phyloP scores from a whole-genome alignment of 148 eudicot species.

The Euryodendron excelsum region DNA sequence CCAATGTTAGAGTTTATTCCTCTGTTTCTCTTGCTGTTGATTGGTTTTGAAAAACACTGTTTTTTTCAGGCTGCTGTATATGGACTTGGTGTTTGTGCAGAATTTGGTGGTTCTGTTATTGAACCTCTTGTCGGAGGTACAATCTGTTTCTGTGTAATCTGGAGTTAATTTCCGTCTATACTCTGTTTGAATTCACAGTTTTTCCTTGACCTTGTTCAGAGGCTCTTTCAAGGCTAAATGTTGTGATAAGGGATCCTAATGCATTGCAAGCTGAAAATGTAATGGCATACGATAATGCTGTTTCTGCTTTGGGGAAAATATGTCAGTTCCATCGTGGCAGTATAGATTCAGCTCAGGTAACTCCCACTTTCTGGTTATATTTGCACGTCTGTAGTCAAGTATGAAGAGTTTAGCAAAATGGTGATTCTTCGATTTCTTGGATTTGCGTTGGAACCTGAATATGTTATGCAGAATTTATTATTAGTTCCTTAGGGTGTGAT shows the following conservation, averaged over 20 bases:
- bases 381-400: background rate
- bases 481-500: background rate
- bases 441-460: background rate
- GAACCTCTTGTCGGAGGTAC: constrained; percentile 88
- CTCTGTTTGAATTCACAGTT: background rate
- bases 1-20: background rate
- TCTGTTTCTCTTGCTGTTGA: background rate
- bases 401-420: background rate
- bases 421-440: background rate
- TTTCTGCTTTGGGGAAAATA: constrained; percentile 89
- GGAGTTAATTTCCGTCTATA: background rate
- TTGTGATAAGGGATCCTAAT: constrained; percentile 63
- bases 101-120: constrained; percentile 80
- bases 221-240: constrained; percentile 90
- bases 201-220: constrained; percentile 39
- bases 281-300: constrained; percentile 97
- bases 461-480: background rate
- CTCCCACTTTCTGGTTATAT: constrained; percentile 12
- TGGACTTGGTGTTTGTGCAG: constrained; percentile 99
- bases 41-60: constrained; percentile 8
- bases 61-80: constrained; percentile 89
- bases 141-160: constrained; percentile 16
- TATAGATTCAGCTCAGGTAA: constrained; percentile 81
- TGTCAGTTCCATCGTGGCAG: constrained; percentile 79
- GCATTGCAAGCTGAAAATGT: constrained; percentile 63